Conservation (phyloP, 129 eudicot genomes). For the Arctium lappa region DNA sequence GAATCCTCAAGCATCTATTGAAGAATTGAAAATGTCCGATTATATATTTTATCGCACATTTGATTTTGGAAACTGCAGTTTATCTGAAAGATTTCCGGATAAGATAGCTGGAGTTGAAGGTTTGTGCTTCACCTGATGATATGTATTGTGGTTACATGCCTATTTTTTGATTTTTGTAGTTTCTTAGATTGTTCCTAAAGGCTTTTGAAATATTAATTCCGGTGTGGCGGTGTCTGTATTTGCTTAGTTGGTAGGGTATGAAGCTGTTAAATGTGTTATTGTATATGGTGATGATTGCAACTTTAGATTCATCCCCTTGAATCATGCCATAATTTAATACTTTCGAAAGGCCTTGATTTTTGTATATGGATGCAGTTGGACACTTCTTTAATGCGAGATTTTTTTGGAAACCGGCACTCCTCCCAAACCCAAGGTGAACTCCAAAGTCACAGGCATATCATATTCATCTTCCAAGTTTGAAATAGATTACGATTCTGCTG, state of each 20-base stretch:
- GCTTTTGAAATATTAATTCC: not conserved
- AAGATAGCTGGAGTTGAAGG: conserved; percentile 54
- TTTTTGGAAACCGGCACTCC: not conserved
- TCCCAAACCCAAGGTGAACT: conserved; percentile 9
- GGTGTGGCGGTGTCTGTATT: not conserved
- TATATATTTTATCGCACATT: conserved; percentile 53
- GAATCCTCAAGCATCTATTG: conserved; percentile 42
- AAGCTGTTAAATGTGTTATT: not conserved
- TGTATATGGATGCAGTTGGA: conserved; percentile 40
- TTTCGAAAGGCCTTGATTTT: not conserved
- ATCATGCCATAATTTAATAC: not conserved
- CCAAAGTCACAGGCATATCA: conserved; percentile 1
- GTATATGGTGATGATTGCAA: not conserved
- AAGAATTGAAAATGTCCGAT: conserved; percentile 44
- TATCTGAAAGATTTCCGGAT: conserved; percentile 51
- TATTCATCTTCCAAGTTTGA: conserved; percentile 10
- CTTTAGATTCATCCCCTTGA: not conserved
- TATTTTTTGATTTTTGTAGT: not conserved
- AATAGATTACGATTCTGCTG: not conserved
- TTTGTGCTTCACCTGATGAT: conserved; percentile 11
- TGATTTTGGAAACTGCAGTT: conserved; percentile 46
- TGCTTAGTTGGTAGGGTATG: not conserved
- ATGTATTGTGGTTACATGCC: not conserved
- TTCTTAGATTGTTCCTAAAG: not conserved
- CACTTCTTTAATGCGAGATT: conserved; percentile 33